These are phyloP conservation scores for Ophiostoma piceae DNA, from an alignment of 2,329 filamentous ascomycete species.

Conservation along the genomic window DNA sequence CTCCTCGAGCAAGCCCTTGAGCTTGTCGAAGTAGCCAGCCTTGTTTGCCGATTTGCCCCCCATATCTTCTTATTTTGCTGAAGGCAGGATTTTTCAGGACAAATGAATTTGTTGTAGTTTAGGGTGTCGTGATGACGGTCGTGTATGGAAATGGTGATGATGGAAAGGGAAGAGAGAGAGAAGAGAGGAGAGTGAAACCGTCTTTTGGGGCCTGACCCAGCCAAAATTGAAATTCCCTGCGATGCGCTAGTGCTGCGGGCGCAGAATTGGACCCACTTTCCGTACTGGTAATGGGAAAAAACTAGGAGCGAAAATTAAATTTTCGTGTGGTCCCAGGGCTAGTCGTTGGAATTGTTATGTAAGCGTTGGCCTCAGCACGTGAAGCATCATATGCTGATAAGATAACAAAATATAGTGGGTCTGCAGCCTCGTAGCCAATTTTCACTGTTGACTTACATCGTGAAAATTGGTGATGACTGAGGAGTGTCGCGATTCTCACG, in stretches of 20 bases:
- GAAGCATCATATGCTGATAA: neutral
- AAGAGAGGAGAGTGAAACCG: constrained; percentile 7
- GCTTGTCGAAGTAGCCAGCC: constrained; percentile 98
- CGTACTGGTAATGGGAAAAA: neutral
- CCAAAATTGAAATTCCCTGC: constrained; percentile 11
- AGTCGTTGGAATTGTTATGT: neutral
- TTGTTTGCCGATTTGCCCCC: constrained; percentile 92
- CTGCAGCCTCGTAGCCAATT: constrained; percentile 8
- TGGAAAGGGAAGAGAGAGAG: constrained; percentile 2
- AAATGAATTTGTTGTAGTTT: constrained; percentile 34
- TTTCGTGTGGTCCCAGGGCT: constrained; percentile 21
- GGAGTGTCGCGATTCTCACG: neutral
- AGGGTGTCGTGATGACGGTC: constrained; percentile 15
- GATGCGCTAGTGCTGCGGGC: neutral
- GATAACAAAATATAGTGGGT: neutral
- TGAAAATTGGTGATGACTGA: neutral
- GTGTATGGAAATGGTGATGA: constrained; percentile 21
- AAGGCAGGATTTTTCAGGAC: constrained; percentile 99
- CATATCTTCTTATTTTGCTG: constrained; percentile 87
- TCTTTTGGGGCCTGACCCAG: neutral
- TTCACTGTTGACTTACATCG: constrained; percentile 15
- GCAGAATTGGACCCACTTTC: neutral
- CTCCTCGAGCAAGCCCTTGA: constrained; percentile 92
- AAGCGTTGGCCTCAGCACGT: neutral
- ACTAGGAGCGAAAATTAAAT: constrained; percentile 1